phyloP scores from a whole-genome alignment of 805 yeast species.

The Nematodospora valgi region DNA sequence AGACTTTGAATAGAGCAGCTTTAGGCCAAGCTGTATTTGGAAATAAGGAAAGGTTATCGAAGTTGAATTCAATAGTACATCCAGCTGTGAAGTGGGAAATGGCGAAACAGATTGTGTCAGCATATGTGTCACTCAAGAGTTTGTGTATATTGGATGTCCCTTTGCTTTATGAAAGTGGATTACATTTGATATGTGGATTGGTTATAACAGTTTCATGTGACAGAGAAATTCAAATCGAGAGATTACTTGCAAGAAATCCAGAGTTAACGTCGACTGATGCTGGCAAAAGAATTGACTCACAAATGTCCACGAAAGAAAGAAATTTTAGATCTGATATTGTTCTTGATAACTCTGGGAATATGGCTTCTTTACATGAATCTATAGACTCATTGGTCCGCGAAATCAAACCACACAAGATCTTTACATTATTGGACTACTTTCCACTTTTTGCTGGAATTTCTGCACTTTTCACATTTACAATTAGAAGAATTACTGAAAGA shows the following conservation, averaged over 20 bases:
- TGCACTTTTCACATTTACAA: conserved; percentile 19
- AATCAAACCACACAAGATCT: conserved; percentile 22
- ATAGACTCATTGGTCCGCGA: conserved; percentile 21
- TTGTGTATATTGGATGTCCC: conserved; percentile 88
- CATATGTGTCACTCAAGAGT: conserved; percentile 55
- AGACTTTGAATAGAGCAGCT: conserved; percentile 60
- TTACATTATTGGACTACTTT: conserved; percentile 20
- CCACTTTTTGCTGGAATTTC: conserved; percentile 26
- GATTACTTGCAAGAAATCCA: conserved; percentile 67
- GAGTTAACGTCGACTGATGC: conserved; percentile 67
- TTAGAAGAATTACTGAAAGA: conserved; percentile 17
- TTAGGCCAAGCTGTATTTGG: conserved; percentile 80
- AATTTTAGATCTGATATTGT: conserved; percentile 59
- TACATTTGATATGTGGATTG: conserved; percentile 68
- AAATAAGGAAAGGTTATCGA: conserved; percentile 52
- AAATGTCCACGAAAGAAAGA: conserved; percentile 64
- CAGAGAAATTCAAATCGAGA: conserved; percentile 52
- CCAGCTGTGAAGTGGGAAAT: conserved; percentile 80
- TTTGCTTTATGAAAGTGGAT: conserved; percentile 73
- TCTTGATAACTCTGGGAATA: conserved; percentile 53
- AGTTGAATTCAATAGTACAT: conserved; percentile 75
- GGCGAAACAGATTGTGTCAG: conserved; percentile 47
- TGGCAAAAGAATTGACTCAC: conserved; percentile 66
- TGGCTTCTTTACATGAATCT: conserved; percentile 19
- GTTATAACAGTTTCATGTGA: conserved; percentile 67